Conservation (phyloP, 768 basidiomycete genomes). For the Lactarius vividus region DNA sequence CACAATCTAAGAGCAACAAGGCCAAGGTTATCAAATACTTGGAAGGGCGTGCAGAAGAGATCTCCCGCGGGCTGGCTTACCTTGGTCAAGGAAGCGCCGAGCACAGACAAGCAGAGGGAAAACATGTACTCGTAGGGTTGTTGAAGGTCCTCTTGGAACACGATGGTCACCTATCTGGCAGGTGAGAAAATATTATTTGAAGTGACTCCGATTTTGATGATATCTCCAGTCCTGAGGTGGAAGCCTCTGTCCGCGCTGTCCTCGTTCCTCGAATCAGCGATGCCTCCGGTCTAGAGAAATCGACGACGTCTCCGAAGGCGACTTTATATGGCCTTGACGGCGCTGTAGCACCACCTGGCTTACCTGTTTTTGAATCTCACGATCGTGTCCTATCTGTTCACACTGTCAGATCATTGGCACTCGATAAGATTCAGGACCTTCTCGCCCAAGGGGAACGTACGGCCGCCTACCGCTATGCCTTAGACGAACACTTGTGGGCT, state of each 20-base stretch:
- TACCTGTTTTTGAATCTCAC: conserved; percentile 34
- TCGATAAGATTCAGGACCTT: conserved; percentile 76
- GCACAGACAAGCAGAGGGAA: conserved; percentile 67
- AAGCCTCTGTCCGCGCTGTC: conserved; percentile 69
- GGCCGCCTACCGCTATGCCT: conserved; percentile 83
- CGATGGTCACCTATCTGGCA: conserved; percentile 83
- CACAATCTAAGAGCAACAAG: conserved; percentile 81
- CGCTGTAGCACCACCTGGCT: conserved; percentile 17
- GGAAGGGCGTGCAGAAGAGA: conserved; percentile 68
- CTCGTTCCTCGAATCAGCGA: conserved; percentile 58
- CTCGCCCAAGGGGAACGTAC: conserved; percentile 82
- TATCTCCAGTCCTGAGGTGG: conserved; percentile 55
- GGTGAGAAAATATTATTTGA: conserved; percentile 48
- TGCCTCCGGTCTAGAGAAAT: conserved; percentile 17
- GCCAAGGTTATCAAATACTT: conserved; percentile 74
- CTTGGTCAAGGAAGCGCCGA: conserved; percentile 50
- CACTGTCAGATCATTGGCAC: conserved; percentile 55
- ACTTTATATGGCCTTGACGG: conserved; percentile 20
- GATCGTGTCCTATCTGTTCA: conserved; percentile 58
- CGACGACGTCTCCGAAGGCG: conserved; percentile 18
- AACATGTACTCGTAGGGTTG: conserved; percentile 67
- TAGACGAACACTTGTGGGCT: conserved; percentile 88
- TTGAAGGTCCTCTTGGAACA: conserved; percentile 82
- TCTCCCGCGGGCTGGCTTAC: conserved; percentile 74
- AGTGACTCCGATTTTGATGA: conserved; percentile 6